Evolutionary conservation across 2,329 filamentous ascomycete genomes (phyloP).

Genomic region (Lasiodiplodia gonubiensis): DNA sequence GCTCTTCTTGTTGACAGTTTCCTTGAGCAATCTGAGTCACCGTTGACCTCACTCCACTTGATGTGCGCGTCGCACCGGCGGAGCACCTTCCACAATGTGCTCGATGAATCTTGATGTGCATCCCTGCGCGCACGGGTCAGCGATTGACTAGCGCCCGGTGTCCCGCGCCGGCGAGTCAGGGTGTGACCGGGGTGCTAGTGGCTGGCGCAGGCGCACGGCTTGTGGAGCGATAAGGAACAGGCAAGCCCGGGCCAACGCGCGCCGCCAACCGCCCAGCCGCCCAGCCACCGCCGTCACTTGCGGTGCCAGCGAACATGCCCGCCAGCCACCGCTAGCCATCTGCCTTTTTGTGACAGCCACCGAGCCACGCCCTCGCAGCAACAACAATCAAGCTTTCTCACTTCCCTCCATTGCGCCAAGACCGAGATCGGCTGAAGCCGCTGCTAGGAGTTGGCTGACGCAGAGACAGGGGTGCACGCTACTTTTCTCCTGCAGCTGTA

Average conservation of each 20-base stretch:
- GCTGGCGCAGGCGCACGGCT: neutral
- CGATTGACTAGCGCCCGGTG: conserved; percentile 25
- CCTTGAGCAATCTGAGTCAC: conserved; percentile 14
- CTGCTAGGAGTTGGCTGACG: neutral
- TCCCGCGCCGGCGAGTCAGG: conserved; percentile 21
- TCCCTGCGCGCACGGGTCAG: conserved; percentile 16
- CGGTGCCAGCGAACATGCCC: conserved; percentile 4
- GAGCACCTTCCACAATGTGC: conserved; percentile 11
- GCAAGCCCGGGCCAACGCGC: conserved; percentile 16
- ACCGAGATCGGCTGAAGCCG: neutral
- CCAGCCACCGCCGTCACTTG: conserved; percentile 20
- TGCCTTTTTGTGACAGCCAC: neutral
- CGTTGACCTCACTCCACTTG: conserved; percentile 15
- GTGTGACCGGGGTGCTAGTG: neutral
- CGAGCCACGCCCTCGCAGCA: neutral
- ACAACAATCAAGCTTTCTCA: neutral
- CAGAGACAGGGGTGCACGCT: conserved; percentile 12
- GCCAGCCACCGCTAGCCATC: conserved; percentile 21
- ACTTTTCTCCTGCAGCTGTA: conserved; percentile 2
- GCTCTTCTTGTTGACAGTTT: conserved; percentile 17
- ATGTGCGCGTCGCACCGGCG: conserved; percentile 13
- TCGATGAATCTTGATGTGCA: conserved; percentile 24
- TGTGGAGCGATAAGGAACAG: conserved; percentile 14
- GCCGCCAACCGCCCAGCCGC: conserved; percentile 17
- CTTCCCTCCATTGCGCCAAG: neutral